phyloP scores from a whole-genome alignment of 2,329 filamentous ascomycete genomes.

The Parascedosporium putredinis region DNA sequence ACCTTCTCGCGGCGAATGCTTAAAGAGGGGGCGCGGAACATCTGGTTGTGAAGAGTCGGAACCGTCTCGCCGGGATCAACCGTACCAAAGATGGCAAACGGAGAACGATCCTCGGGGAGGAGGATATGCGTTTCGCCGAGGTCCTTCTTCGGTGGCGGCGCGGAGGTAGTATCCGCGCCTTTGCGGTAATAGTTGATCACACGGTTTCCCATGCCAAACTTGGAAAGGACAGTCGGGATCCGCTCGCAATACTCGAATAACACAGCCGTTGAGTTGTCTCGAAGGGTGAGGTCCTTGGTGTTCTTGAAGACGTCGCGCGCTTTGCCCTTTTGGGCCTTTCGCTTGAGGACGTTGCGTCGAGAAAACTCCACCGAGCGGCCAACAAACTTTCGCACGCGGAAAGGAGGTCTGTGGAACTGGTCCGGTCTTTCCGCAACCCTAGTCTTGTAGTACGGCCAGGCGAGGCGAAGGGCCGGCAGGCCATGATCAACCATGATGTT shows the following conservation, averaged over 20 bases:
- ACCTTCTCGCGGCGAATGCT: constrained; percentile 63
- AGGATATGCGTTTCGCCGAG: constrained; percentile 84
- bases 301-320: constrained; percentile 68
- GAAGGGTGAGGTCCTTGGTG: constrained; percentile 74
- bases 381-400: constrained; percentile 59
- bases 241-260: constrained; percentile 96
- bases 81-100: constrained; percentile 89
- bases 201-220: constrained; percentile 94
- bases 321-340: constrained; percentile 73
- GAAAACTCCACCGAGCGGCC: constrained; percentile 62
- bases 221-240: constrained; percentile 80
- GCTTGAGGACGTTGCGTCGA: constrained; percentile 63
- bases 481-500: constrained; percentile 92
- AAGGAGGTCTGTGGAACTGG: constrained; percentile 73
- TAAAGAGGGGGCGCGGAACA: constrained; percentile 91
- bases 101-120: constrained; percentile 87
- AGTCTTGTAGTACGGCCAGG: constrained; percentile 94
- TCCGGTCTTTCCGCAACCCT: constrained; percentile 64
- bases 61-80: constrained; percentile 86
- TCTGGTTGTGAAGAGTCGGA: constrained; percentile 84
- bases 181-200: constrained; percentile 96
- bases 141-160: constrained; percentile 65
- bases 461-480: constrained; percentile 78
- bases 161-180: constrained; percentile 62
- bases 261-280: constrained; percentile 78